Conservation (phyloP, 352 stramenopile genomes). For the Globisporangium cederbergense region DNA sequence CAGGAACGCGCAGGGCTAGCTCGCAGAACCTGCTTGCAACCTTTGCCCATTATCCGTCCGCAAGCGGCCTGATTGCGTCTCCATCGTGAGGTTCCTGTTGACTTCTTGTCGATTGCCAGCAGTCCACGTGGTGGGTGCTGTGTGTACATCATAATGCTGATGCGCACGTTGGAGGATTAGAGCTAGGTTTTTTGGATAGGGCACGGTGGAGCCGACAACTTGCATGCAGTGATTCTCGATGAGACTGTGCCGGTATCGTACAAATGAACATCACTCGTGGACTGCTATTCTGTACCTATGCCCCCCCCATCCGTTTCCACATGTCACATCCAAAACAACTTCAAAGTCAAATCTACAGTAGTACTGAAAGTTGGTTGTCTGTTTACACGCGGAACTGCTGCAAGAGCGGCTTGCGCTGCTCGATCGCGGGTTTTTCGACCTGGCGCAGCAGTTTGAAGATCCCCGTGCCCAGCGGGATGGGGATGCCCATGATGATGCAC, state of each 20-base stretch:
- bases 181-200: too few species aligned
- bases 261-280: neutral
- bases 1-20: too few species aligned
- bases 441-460: slow-evolving; percentile 95
- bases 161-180: neutral
- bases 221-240: too few species aligned
- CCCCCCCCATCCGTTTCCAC: neutral
- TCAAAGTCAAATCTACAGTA: neutral
- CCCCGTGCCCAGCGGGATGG: slow-evolving; percentile 97
- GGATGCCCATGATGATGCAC: slow-evolving; percentile 99
- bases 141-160: too few species aligned
- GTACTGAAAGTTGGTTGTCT: neutral
- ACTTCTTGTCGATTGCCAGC: too few species aligned
- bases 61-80: too few species aligned
- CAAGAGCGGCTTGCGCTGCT: slow-evolving; percentile 60
- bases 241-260: neutral
- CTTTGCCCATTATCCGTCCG: too few species aligned
- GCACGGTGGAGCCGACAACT: too few species aligned
- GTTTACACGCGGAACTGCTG: slow-evolving; percentile 27
- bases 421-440: slow-evolving; percentile 69
- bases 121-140: too few species aligned
- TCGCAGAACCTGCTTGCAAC: too few species aligned
- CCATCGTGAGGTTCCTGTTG: too few species aligned
- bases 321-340: neutral
- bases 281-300: neutral